Base-by-base conservation (phyloP, 2,329 filamentous ascomycete genomes). In the Colletotrichum neosansevieriae region DNA sequence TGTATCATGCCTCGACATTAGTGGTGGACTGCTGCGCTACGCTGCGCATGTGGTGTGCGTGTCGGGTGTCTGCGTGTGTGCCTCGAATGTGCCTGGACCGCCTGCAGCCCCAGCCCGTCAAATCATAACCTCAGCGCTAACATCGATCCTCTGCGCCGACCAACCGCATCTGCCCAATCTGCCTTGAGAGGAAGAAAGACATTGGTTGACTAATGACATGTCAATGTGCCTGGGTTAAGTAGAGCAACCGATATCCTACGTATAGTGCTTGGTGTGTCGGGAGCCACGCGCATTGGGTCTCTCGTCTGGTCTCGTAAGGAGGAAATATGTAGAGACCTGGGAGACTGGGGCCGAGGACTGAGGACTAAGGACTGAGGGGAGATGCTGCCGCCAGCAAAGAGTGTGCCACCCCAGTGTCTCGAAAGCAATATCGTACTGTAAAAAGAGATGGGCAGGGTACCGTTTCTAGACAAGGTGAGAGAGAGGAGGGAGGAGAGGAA, bases 91-190 rank as follows among this genome's bases (percentile, higher is more conserved):
- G 61, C 61, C 54, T 68, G 40, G 42, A 34, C 54, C 49, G 51
- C n/a, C 61, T 59, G 61, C 45, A 13, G 59, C 21, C 40, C 32
- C 54, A 21, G 49, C 36, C 38, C 40, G 34, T 65, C 61, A 44
- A 68, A 65, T 68, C 66, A 49, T 49, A 42, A 11, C 15, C 17
- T 21, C 61, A 36, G 66, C 66, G 61, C 66, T 68, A 68, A 66
- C 47, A 24, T 45, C 60, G 40, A 59, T 29, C 6, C 47, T 17
- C 19, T 29, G 47, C 17, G 64, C 47, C 21, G 47, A 49, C 65
- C 65, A 68, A 65, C 65, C 61, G 60, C 53, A 32, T 15, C 36
- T 59, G 17, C 40, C 53, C 38, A 42, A 32, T 40, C 38, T 64
- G 45, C 15, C 58, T 42, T 60, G 34, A 44, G 32, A 38, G 12